These are phyloP conservation scores for Vitis amurensis DNA, from an alignment of 164 flowering plant genomes.

Conservation along the genomic window DNA sequence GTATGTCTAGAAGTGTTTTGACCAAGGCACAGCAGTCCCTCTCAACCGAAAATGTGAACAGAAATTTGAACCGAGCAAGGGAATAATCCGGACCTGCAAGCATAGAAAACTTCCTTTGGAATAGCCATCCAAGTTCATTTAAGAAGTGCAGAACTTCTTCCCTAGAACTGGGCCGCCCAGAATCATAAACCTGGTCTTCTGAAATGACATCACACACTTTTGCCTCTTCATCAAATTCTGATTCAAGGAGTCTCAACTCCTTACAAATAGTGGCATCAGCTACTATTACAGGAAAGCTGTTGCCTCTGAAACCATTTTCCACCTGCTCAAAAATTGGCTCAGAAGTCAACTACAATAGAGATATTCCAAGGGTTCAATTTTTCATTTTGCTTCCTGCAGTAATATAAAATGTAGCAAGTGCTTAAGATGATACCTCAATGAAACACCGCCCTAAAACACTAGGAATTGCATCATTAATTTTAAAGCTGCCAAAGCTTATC, in stretches of 20 bases:
- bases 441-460: conserved; percentile 68
- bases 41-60: conserved; percentile 72
- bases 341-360: not conserved
- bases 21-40: conserved; percentile 68
- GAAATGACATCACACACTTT: conserved; percentile 25
- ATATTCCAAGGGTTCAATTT: not conserved
- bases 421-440: conserved; percentile 62
- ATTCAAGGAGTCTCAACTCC: conserved; percentile 74
- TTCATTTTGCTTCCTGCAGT: not conserved
- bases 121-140: conserved; percentile 93
- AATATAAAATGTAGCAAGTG: not conserved
- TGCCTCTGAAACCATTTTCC: conserved; percentile 82
- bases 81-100: conserved; percentile 39
- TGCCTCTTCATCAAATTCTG: conserved; percentile 47
- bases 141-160: conserved; percentile 73
- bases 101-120: conserved; percentile 52
- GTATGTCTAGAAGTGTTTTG: conserved; percentile 59
- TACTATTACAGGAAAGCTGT: conserved; percentile 79
- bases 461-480: conserved; percentile 42
- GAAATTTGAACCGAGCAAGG: conserved; percentile 56
- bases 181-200: conserved; percentile 35
- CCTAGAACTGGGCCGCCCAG: conserved; percentile 47
- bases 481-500: conserved; percentile 42
- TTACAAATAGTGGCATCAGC: conserved; percentile 71
- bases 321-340: conserved; percentile 43